Evolutionary conservation across 2,329 filamentous ascomycete genomes (phyloP), one percentile per base, ranked within the genome.

Genomic region (Claviceps maximensis): DNA sequence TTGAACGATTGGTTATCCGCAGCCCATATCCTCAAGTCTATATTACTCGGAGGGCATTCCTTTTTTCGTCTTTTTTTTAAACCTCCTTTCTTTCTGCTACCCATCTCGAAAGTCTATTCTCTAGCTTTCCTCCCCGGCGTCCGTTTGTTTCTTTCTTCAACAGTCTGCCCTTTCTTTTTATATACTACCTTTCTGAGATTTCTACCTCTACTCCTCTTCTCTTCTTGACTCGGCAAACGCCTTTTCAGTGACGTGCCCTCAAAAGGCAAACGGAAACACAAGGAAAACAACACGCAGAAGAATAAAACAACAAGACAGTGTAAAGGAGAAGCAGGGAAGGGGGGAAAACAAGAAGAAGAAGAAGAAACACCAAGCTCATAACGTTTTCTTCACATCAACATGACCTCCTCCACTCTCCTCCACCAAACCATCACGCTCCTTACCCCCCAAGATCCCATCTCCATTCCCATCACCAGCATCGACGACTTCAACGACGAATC

Each of bases 391-490:
- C 13, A 44, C 5, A 25, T 13, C 23, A 17, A 10, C 21, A 25
- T 19, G 13, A 19, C 41, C 19, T 19, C 21, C 17, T 71, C 71
- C 56, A 60, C 72, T 52, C 68, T 66, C 8, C 63, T 60, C 46
- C 56, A 54, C 23, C 71, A 74, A 54, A 62, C 62, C 54, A 59
- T 71, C 52, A 63, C 61, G 50, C 63, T 74, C 55, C 55, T 68
- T 48, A 59, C 50, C 29, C 41, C 61, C 13, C 65, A 65, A 47
- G 48, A 61, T 0, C 53, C 58, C 13, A 59, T 70, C 53, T 50
- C 58, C 5, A 54, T 72, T 47, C 62, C 69, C 17, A 56, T 71
- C n/a, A 13, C 56, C 7, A 9, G 46, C 15, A 56, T 75, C 47
- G 65, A 73, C 56, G 41, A 48, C 25, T 59, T 64, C 50, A 67